A percentile compares a stretch with the other conserved stretches of the same genome.
phyloP scores from a whole-genome alignment of 2,329 filamentous ascomycete genomes.

The Huntiella savannae region DNA sequence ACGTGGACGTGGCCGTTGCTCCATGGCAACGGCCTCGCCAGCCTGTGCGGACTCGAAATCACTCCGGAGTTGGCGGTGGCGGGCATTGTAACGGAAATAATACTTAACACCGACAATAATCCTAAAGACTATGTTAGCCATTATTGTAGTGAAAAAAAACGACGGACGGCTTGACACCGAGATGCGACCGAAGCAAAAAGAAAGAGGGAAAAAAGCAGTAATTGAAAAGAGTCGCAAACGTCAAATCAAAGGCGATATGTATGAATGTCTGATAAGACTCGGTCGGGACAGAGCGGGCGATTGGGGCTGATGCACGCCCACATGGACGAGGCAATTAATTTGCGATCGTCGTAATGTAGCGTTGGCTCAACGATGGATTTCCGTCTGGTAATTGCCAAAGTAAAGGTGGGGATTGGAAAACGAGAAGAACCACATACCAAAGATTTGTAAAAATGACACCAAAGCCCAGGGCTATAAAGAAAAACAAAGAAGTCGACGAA shows the following conservation, averaged over 20 bases:
- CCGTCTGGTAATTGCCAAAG: neutral
- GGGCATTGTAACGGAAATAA: conserved; percentile 94
- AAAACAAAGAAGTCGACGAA: conserved; percentile 26
- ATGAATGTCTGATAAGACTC: neutral
- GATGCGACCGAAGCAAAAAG: no score
- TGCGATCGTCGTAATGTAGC: no score
- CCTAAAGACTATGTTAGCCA: conserved; percentile 33
- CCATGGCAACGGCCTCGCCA: conserved; percentile 73
- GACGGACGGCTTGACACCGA: no score
- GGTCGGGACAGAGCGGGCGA: neutral
- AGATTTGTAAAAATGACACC: conserved; percentile 97
- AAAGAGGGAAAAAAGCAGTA: no score
- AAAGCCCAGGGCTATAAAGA: conserved; percentile 91
- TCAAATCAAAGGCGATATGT: no score
- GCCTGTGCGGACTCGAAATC: conserved; percentile 40
- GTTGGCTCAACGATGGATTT: no score
- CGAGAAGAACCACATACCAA: conserved; percentile 44
- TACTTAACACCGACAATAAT: conserved; percentile 99
- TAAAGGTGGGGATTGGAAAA: neutral
- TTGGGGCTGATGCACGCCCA: no score
- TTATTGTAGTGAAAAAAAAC: neutral
- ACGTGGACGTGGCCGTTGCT: conserved; percentile 65
- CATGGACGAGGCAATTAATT: no score
- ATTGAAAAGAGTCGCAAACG: no score
- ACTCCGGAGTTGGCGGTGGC: conserved; percentile 61